Percentiles rank a stretch among this genome's conserved stretches.
phyloP scores from a whole-genome alignment of 192 early-diverging fungal species.

The Backusella sp. region DNA sequence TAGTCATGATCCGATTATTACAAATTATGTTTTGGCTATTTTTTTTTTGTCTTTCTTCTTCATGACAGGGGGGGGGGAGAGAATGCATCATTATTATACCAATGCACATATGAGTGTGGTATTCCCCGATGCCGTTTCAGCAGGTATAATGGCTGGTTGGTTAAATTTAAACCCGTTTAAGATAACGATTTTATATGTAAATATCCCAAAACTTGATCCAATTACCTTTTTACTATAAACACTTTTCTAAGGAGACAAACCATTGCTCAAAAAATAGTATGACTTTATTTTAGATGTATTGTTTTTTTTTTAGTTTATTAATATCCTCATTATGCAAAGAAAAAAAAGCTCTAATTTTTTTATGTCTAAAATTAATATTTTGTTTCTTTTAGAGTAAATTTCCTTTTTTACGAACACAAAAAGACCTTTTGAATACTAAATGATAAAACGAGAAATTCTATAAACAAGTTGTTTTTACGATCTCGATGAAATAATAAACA shows the following conservation, averaged over 20 bases:
- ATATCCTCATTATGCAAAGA: not conserved
- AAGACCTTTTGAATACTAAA: not conserved
- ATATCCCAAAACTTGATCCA: not conserved
- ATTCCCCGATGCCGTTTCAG: not conserved
- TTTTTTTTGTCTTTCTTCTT: not conserved
- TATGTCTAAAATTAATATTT: too few species aligned
- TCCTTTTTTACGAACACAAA: not conserved
- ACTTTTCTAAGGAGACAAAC: not conserved
- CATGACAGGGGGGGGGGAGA: not conserved
- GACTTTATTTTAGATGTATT: not conserved
- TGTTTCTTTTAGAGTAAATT: not conserved
- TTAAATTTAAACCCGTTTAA: constrained; percentile 1
- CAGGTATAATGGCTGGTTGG: not conserved
- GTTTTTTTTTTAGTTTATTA: not conserved
- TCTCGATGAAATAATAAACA: not conserved
- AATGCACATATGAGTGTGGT: not conserved
- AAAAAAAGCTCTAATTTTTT: not conserved
- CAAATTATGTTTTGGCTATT: not conserved
- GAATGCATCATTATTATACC: too few species aligned
- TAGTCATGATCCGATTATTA: not conserved
- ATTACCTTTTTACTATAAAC: not conserved
- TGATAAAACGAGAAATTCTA: not conserved
- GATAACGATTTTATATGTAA: not conserved
- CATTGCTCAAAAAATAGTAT: too few species aligned
- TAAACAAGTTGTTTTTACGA: not conserved